Percentiles rank a stretch among this genome's conserved stretches.
These are phyloP conservation scores for Obelidium mucronatum DNA, from an alignment of 192 early-diverging fungal species.

Conservation along the genomic window DNA sequence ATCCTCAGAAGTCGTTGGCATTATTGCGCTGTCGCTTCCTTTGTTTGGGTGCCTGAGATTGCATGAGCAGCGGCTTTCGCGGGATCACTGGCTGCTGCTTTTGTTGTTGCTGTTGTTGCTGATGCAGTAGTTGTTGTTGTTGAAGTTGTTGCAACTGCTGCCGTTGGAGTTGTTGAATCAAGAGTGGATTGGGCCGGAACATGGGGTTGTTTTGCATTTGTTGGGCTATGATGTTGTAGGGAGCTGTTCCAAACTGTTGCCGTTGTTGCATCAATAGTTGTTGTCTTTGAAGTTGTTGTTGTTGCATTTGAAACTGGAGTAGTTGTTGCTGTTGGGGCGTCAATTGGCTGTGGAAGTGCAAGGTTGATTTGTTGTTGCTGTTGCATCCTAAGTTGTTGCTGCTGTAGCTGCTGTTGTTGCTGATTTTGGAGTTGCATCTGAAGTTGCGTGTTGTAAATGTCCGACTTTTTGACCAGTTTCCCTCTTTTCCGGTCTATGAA, in stretches of 20 bases:
- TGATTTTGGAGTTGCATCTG: background rate
- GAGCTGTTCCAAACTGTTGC: too few relatives aligned
- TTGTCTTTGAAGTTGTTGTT: background rate
- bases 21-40: background rate
- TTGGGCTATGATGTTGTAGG: too few relatives aligned
- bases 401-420: background rate
- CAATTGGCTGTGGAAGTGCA: background rate
- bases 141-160: background rate
- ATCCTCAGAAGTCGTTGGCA: constrained; percentile 6
- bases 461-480: constrained; percentile 23
- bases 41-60: background rate
- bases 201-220: too few relatives aligned
- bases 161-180: too few relatives aligned
- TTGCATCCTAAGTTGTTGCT: background rate
- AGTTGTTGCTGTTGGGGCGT: constrained; percentile 5
- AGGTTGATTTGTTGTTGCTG: background rate
- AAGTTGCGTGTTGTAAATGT: background rate
- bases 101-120: background rate
- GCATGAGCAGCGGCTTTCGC: constrained; percentile 7
- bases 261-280: background rate
- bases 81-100: background rate
- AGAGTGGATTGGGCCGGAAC: too few relatives aligned
- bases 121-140: background rate
- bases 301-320: background rate
- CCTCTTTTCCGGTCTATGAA: background rate